Evolutionary conservation across 148 eudicot genomes (phyloP).

Genomic region (Drosera capensis): DNA sequence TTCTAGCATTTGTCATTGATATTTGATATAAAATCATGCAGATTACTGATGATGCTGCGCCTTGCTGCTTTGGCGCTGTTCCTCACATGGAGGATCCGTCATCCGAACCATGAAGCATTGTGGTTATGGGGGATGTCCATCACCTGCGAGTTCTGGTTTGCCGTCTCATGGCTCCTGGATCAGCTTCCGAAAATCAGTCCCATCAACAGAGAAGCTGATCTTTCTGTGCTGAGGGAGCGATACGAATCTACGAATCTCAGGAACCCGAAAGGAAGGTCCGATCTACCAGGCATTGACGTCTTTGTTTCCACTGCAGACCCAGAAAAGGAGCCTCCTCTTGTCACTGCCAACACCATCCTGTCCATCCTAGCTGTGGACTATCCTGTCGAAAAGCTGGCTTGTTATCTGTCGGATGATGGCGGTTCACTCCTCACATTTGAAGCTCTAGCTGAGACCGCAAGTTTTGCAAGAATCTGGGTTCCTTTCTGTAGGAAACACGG

Average conservation of each 20-base stretch:
- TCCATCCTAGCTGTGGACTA: slow-evolving; percentile 93
- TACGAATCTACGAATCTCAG: background rate
- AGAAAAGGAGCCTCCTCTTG: slow-evolving; percentile 25
- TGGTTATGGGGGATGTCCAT: slow-evolving; percentile 26
- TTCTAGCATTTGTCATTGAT: background rate
- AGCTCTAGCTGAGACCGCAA: slow-evolving; percentile 62
- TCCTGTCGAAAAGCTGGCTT: slow-evolving; percentile 81
- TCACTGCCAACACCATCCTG: slow-evolving; percentile 84
- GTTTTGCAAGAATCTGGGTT: background rate
- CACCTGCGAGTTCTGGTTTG: slow-evolving; percentile 36
- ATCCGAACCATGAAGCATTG: background rate
- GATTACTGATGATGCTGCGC: background rate
- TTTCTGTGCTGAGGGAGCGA: background rate
- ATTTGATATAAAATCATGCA: slow-evolving; percentile 3
- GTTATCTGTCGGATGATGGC: slow-evolving; percentile 94
- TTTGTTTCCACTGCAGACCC: slow-evolving; percentile 1
- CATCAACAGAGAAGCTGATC: background rate
- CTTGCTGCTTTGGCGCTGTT: background rate
- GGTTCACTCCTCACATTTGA: slow-evolving; percentile 84
- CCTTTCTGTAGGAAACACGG: background rate
- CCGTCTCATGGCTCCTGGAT: background rate
- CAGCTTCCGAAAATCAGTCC: background rate
- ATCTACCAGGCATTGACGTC: slow-evolving; percentile 2
- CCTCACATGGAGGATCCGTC: background rate
- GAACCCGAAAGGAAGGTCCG: background rate